Percentiles rank a stretch among this genome's conserved stretches.
Evolutionary conservation across 176 grass and related monocot genomes (phyloP).

Genomic region (Paspalum vaginatum): DNA sequence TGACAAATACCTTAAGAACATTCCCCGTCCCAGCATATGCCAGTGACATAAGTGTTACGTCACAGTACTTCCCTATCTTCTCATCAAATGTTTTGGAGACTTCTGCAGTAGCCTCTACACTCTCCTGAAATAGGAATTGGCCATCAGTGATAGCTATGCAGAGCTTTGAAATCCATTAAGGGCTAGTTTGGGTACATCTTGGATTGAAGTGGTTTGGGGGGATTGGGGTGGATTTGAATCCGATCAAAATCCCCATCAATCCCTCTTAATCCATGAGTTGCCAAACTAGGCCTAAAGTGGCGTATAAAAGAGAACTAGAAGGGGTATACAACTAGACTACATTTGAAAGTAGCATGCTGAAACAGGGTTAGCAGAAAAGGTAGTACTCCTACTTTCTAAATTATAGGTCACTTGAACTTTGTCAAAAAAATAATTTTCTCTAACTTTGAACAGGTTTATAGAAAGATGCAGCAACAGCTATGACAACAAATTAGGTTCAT

Average conservation of each 20-base stretch:
- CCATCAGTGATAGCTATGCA: background rate
- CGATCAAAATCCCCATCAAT: too few species aligned
- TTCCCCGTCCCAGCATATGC: conserved; percentile 99
- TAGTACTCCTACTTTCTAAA: background rate
- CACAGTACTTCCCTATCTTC: conserved; percentile 98
- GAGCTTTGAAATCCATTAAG: background rate
- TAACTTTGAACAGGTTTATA: too few species aligned
- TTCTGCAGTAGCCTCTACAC: conserved; percentile 84
- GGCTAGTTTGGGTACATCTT: too few species aligned
- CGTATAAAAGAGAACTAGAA: too few species aligned
- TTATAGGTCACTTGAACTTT: too few species aligned
- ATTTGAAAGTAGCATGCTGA: conserved; percentile 21
- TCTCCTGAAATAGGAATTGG: conserved; percentile 66
- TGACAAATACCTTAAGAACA: conserved; percentile 80
- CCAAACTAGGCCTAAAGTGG: too few species aligned
- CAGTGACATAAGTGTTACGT: conserved; percentile 92
- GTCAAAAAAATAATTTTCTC: too few species aligned
- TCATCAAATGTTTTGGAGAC: conserved; percentile 98
- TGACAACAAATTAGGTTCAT: too few species aligned
- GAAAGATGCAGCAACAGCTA: too few species aligned
- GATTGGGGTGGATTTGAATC: too few species aligned
- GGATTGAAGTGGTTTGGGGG: too few species aligned
- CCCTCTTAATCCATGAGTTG: too few species aligned
- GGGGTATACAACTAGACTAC: background rate
- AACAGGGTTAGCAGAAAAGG: background rate